phyloP scores from a whole-genome alignment of 192 early-diverging fungal species.

The Coemansia erecta region DNA sequence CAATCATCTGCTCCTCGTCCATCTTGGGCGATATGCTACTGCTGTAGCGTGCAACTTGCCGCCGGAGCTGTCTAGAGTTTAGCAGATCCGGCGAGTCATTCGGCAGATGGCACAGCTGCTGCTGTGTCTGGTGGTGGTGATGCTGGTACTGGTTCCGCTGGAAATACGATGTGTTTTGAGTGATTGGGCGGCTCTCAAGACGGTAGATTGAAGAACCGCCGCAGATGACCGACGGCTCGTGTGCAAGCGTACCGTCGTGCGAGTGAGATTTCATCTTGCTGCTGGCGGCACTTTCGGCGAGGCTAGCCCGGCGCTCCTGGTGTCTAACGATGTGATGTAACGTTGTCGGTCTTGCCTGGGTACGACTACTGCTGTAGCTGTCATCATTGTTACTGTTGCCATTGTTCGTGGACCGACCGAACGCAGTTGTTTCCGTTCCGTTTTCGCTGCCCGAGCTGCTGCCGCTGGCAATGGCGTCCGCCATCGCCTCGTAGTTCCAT shows the following conservation, averaged over 20 bases:
- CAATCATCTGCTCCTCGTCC: conserved; percentile 5
- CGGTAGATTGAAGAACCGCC: not conserved
- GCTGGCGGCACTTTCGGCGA: conserved; percentile 4
- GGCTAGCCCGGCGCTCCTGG: not conserved
- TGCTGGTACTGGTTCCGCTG: not conserved
- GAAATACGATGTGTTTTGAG: conserved; percentile 3
- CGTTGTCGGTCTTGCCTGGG: conserved; percentile 1
- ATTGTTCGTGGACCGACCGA: conserved; percentile 4
- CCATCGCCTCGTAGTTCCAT: conserved; percentile 15
- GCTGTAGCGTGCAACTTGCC: conserved; percentile 35
- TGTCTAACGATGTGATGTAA: not conserved
- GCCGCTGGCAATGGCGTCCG: not conserved
- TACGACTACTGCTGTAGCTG: conserved; percentile 8
- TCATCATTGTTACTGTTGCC: conserved; percentile 5
- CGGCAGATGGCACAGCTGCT: not conserved
- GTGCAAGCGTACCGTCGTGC: conserved; percentile 28
- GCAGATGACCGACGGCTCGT: not conserved
- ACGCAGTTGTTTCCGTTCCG: not conserved
- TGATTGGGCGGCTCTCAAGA: conserved; percentile 10
- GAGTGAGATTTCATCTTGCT: conserved; percentile 31
- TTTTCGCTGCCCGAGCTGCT: conserved; percentile 1
- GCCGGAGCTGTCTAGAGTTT: conserved; percentile 45
- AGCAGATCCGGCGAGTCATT: conserved; percentile 37
- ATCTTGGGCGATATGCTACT: not conserved
- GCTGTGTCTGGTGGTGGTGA: conserved; percentile 5